Evolutionary conservation across 305 asterid genomes (phyloP), one percentile per base, ranked within the genome.

Genomic region (Salvia sclarea): DNA sequence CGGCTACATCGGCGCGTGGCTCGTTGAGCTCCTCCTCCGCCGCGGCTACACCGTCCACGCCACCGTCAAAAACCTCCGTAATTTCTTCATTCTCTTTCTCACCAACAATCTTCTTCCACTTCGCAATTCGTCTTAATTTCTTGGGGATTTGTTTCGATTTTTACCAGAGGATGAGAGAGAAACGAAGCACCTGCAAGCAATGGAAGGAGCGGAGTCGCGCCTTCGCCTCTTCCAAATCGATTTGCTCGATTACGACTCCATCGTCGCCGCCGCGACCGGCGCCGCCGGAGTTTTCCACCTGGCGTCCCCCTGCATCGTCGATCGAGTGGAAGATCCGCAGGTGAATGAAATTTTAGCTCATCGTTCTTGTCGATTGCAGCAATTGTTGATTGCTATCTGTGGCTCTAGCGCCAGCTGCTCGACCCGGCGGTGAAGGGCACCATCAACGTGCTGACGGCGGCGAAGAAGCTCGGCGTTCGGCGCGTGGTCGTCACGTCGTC

Each of bases 401-500:
- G 72, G 53, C 43, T 16, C 61, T 25, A 91, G 96, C 69, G 76
- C 47, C 70, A 82, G 61, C 81, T 92, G 37, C 69, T 90, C 84
- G 94, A 85, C n/a, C 98, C 98, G 57, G 97, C 98, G 18, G 56
- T 86, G 53, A 81, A 86, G 64, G 98, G 98, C 66, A 92, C 97
- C 20, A 75, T 79, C 44, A 90, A 92, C 75, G 98, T 92, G 10
- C 88, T 92, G 73, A 92, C 86, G 72, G 98, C 96, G 6, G 90
- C 98, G 7, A 92, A 90, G 59, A 84, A 85, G 78, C 76, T 79
- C 2, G 97, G 96, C 41, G 93, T 90, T 58, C 76, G 80, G 78
- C 95, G 98, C 52, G 95, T 92, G 75, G 97, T 92, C 24, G 86
- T 92, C 60, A 92, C 98, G 0, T 90, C 98, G 20, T 92, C 98